A percentile compares a stretch with the other conserved stretches of the same genome.
Conservation (phyloP, 768 basidiomycete species). For the Mycena amicta region DNA sequence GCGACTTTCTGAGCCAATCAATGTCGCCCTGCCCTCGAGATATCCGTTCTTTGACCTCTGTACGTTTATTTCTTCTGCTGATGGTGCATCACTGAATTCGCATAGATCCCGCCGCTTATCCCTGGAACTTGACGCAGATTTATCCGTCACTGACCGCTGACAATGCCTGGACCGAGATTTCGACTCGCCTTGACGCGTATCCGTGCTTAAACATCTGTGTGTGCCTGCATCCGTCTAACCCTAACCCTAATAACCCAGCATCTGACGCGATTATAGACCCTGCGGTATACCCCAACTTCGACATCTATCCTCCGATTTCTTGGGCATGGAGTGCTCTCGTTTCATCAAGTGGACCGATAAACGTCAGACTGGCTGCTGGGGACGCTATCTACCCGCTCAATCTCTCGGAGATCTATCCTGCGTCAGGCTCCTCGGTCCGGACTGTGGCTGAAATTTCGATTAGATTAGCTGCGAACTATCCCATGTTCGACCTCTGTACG, state of each 20-base stretch:
- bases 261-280: not conserved
- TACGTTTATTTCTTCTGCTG: slow-evolving; percentile 30
- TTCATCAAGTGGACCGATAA: not conserved
- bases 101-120: slow-evolving; percentile 29
- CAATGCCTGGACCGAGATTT: not conserved
- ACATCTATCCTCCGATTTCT: not conserved
- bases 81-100: not conserved
- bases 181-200: slow-evolving; percentile 11
- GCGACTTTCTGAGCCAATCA: not conserved
- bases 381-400: not conserved
- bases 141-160: slow-evolving; percentile 14
- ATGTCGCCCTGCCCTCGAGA: slow-evolving; percentile 13
- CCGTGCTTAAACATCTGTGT: slow-evolving; percentile 15
- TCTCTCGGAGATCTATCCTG: not conserved
- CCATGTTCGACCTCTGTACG: not conserved
- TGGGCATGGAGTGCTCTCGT: not conserved
- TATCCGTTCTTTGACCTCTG: slow-evolving; percentile 40
- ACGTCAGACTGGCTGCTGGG: not conserved
- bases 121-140: slow-evolving; percentile 27
- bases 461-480: not conserved
- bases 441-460: not conserved
- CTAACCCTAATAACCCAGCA: not conserved
- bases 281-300: not conserved
- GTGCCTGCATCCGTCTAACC: not conserved
- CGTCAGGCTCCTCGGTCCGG: not conserved